Evolutionary conservation across 192 early-diverging fungal species (phyloP).

Genomic region (Rhizophagus sp.): DNA sequence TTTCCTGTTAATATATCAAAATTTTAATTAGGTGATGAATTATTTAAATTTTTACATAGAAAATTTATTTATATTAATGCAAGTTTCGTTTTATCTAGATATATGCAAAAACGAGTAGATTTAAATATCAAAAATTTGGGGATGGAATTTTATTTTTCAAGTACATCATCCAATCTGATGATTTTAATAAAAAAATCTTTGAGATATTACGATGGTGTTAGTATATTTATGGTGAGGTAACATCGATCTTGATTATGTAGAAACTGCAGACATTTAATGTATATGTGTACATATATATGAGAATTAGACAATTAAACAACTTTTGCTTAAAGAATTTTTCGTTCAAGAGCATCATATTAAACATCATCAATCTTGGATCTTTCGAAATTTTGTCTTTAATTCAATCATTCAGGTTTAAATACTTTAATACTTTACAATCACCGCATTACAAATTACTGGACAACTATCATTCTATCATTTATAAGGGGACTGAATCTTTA

Average conservation of each 20-base stretch:
- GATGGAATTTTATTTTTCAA: conserved; percentile 31
- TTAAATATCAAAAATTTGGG: conserved; percentile 23
- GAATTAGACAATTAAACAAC: no score
- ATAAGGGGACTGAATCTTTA: neutral
- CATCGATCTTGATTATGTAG: neutral
- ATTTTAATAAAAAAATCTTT: conserved; percentile 7
- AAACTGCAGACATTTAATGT: no score
- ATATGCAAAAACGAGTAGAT: conserved; percentile 6
- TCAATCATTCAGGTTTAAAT: neutral
- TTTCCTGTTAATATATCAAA: no score
- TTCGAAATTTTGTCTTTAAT: neutral
- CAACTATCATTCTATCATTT: neutral
- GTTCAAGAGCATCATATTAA: no score
- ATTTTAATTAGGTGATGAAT: no score
- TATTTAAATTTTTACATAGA: no score
- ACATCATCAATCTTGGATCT: neutral
- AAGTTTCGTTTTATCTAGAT: neutral
- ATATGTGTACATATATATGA: no score
- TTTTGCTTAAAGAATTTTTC: no score
- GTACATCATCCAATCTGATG: conserved; percentile 31
- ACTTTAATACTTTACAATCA: neutral
- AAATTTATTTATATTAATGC: no score
- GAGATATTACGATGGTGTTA: neutral
- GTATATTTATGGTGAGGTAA: neutral
- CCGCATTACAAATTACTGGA: neutral